Evolutionary conservation across 371 early-diverging fungal species (phyloP).

Genomic region (Mucor circinelloides): DNA sequence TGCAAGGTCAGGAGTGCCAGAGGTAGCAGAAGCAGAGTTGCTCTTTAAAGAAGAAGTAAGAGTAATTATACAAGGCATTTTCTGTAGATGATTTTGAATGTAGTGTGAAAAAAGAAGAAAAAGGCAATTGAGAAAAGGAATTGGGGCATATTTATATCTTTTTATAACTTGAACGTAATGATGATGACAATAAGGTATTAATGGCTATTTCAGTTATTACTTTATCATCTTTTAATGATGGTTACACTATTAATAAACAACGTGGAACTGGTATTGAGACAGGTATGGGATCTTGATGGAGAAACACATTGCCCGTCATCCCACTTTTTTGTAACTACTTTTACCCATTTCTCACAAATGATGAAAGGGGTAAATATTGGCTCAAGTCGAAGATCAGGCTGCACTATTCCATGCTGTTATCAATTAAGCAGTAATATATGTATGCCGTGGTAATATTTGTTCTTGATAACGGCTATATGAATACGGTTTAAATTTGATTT

Average conservation of each 20-base stretch:
- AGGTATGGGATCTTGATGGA: not conserved
- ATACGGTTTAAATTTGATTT: not conserved
- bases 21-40: not conserved
- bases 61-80: slow-evolving; percentile 3
- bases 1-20: not conserved
- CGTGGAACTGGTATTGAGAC: not conserved
- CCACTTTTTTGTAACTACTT: not conserved
- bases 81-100: not conserved
- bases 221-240: slow-evolving; percentile 3
- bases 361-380: not conserved
- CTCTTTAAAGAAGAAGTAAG: not conserved
- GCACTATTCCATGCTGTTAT: too few species aligned
- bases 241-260: slow-evolving; percentile 7
- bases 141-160: not conserved
- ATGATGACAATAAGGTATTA: slow-evolving; percentile 1
- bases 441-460: not conserved
- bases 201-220: not conserved
- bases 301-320: not conserved
- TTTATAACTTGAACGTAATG: not conserved
- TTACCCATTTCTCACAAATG: not conserved
- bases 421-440: too few species aligned
- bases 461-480: not conserved
- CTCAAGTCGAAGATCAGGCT: not conserved
- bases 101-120: too few species aligned
- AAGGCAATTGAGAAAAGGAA: not conserved